Base-by-base conservation (phyloP, 192 early-diverging fungal species). In the Rhizophagus sp. region DNA sequence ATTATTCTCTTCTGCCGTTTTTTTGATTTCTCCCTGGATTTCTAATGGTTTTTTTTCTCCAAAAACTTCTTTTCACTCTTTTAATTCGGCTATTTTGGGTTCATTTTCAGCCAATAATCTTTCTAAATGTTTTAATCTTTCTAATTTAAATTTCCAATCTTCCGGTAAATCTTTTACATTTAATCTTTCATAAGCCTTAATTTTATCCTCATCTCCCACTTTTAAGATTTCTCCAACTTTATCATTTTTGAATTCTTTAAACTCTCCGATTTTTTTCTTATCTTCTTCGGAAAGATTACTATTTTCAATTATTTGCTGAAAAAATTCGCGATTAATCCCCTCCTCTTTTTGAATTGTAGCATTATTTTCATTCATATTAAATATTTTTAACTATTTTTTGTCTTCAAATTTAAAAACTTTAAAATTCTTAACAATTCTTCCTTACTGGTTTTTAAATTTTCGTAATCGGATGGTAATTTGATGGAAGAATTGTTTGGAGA, bases 161-260 rank as follows among this genome's bases (percentile, higher is more conserved):
- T n/a, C 19, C 39, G 71, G 71, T 15, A 73, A 33, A 25, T 73
- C 24, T 47, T 73, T 41, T 12, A 73, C 71, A 3, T 73, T 27
- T 47, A 47, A 47, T 47, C 47, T 47, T 27, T 73, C 71, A 19
- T 73, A 73, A 73, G 25, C 71, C 2, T 17, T 15, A 17, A 73
- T 47, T 47, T 73, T 73, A 11, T 36, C 33, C 22, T 73, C 10
- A 15, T 73, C 71, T 17, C 10, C 47, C 17, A 4, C 71, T 1
- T 41, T 4, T 47, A 49, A 22, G 47, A 47, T 17, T 73, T 41
- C 41, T 50, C n/a, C 41, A 3, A 52, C 47, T 50, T 2, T 5
- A 47, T 73, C 71, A 73, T 73, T n/a, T 50, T 73, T 73, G 3
- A 3, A 73, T 2, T 47, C 71, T 47, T 73, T 73, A 68, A 52